A percentile compares a stretch with the other conserved stretches of the same genome.
Evolutionary conservation across 768 basidiomycete genomes (phyloP).

Genomic region (Crucibulum laeve): DNA sequence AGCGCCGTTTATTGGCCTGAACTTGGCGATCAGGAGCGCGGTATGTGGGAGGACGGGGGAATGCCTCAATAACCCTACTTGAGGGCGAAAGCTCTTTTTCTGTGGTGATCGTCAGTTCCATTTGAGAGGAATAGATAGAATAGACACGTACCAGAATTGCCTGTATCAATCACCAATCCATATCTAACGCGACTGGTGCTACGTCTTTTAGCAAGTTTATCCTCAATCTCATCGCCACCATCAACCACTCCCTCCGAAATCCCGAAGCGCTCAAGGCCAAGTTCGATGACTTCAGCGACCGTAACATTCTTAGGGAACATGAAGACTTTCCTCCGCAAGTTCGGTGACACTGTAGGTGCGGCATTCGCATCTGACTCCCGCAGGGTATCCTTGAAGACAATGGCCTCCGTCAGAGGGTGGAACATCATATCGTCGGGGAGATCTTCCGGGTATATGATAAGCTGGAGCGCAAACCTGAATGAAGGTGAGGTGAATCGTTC

Average conservation of each 20-base stretch:
- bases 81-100: constrained; percentile 79
- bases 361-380: constrained; percentile 41
- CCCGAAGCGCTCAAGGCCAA: constrained; percentile 89
- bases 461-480: constrained; percentile 78
- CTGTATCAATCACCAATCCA: constrained; percentile 60
- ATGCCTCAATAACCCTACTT: constrained; percentile 83
- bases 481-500: constrained; percentile 84
- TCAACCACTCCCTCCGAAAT: constrained; percentile 97
- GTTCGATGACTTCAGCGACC: constrained; percentile 94
- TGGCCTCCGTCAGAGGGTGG: constrained; percentile 88
- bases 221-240: constrained; percentile 97
- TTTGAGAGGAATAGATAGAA: constrained; percentile 3
- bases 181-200: constrained; percentile 81
- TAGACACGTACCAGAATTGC: constrained; percentile 54
- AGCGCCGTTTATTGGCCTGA: constrained; percentile 73
- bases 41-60: constrained; percentile 67
- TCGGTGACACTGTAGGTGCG: constrained; percentile 51
- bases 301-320: constrained; percentile 93
- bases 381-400: constrained; percentile 80
- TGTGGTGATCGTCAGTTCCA: constrained; percentile 29
- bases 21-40: constrained; percentile 57
- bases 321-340: constrained; percentile 75
- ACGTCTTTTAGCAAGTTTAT: constrained; percentile 78
- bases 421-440: constrained; percentile 94
- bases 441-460: constrained; percentile 86